Evolutionary conservation across 495 filamentous ascomycete genomes (phyloP).

Genomic region (Aspergillus wentii): DNA sequence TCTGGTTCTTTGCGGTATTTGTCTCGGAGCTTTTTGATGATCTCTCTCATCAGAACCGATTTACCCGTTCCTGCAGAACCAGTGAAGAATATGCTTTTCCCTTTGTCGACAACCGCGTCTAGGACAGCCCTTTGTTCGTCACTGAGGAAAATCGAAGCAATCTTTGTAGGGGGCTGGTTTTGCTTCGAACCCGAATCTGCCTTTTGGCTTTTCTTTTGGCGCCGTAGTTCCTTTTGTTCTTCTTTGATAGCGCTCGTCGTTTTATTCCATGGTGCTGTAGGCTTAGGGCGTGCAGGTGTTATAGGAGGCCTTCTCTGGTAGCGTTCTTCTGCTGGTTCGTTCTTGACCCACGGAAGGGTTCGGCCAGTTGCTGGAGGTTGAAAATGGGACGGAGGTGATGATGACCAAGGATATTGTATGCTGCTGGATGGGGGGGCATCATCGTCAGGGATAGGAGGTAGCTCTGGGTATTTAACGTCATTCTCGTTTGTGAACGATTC

Average conservation of each 20-base stretch:
- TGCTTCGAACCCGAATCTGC: constrained; percentile 15
- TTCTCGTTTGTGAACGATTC: constrained; percentile 4
- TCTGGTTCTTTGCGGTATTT: constrained; percentile 74
- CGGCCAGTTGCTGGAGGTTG: constrained; percentile 45
- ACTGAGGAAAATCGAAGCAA: constrained; percentile 67
- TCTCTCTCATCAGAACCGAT: constrained; percentile 88
- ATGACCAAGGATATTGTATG: constrained; percentile 57
- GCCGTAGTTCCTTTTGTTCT: constrained; percentile 68
- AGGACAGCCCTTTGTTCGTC: constrained; percentile 83
- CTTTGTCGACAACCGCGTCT: constrained; percentile 66
- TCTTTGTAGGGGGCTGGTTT: constrained; percentile 23
- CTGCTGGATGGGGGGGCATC: constrained; percentile 42
- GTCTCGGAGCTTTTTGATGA: constrained; percentile 71
- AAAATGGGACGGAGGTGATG: constrained; percentile 51
- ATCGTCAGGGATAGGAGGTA: constrained; percentile 33
- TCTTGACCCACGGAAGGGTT: constrained; percentile 49
- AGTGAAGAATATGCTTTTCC: constrained; percentile 94
- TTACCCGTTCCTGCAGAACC: constrained; percentile 97
- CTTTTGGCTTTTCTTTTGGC: constrained; percentile 49
- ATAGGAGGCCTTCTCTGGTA: constrained; percentile 21
- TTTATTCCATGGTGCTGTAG: constrained; percentile 69
- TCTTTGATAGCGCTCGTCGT: constrained; percentile 78
- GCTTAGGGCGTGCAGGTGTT: constrained; percentile 36
- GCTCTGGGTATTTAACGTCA: constrained; percentile 34
- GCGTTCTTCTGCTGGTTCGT: too few species aligned